phyloP scores from a whole-genome alignment of 805 yeast genomes.

The Pichia cephalocereana region DNA sequence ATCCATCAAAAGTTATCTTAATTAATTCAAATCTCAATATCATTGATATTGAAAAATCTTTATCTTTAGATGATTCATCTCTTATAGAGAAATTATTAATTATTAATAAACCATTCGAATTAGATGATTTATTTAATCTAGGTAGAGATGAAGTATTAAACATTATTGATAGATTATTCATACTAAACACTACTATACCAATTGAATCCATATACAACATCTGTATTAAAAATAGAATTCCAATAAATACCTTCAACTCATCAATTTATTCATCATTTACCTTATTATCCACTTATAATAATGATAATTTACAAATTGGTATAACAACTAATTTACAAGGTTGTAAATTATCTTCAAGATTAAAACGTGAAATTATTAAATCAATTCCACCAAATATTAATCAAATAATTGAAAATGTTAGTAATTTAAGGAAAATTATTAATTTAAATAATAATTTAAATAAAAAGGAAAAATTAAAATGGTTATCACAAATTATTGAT shows the following conservation, averaged over 20 bases:
- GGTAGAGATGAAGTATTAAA: constrained; percentile 57
- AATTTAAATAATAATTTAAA: constrained; percentile 34
- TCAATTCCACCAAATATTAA: constrained; percentile 64
- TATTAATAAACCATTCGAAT: constrained; percentile 26
- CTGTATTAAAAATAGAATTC: constrained; percentile 62
- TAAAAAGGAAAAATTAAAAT: constrained; percentile 52
- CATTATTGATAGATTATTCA: constrained; percentile 71
- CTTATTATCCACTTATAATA: constrained; percentile 56
- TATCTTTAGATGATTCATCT: background rate
- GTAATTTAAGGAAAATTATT: constrained; percentile 41
- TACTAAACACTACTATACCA: constrained; percentile 27
- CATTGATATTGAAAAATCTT: background rate
- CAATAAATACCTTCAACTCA: constrained; percentile 70
- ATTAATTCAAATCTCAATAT: background rate
- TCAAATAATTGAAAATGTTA: constrained; percentile 58
- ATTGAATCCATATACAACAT: constrained; percentile 35
- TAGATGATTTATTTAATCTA: constrained; percentile 37
- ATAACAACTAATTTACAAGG: constrained; percentile 85
- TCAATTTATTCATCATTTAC: constrained; percentile 70
- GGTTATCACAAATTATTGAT: constrained; percentile 86
- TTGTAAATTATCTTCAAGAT: constrained; percentile 72
- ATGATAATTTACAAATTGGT: constrained; percentile 69
- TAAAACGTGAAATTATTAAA: constrained; percentile 63
- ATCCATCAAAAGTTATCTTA: constrained; percentile 2
- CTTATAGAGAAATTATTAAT: constrained; percentile 3